Evolutionary conservation across 164 flowering plant species (phyloP).

Genomic region (Tetracentron sinense): DNA sequence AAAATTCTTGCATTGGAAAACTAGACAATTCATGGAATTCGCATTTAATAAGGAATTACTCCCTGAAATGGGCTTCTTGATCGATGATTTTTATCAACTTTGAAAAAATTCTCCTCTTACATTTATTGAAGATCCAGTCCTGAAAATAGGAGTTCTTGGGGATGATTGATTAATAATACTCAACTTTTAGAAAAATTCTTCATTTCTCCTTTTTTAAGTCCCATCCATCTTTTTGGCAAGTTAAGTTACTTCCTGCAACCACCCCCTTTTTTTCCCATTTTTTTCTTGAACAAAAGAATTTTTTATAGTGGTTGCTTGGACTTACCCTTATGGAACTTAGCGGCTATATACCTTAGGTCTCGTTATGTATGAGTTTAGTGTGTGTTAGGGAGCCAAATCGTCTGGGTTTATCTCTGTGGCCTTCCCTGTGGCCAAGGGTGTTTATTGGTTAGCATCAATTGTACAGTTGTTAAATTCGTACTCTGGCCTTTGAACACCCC

Average conservation of each 20-base stretch:
- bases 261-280: neutral
- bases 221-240: neutral
- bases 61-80: constrained; percentile 15
- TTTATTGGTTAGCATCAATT: too few species aligned
- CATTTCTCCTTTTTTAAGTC: neutral
- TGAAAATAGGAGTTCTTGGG: constrained; percentile 7
- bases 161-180: constrained; percentile 1
- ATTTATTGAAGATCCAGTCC: constrained; percentile 19
- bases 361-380: too few species aligned
- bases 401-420: too few species aligned
- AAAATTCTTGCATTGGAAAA: constrained; percentile 12
- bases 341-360: too few species aligned
- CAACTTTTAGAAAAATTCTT: neutral
- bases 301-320: too few species aligned
- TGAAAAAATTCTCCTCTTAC: constrained; percentile 4
- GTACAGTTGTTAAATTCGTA: too few species aligned
- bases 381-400: too few species aligned
- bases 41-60: constrained; percentile 17
- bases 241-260: constrained; percentile 1
- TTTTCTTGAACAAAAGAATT: neutral
- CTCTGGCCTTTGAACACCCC: too few species aligned
- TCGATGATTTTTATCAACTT: constrained; percentile 8
- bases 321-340: too few species aligned
- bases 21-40: constrained; percentile 3
- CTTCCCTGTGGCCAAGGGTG: too few species aligned